Evolutionary conservation across 768 basidiomycete species (phyloP), one percentile per base, ranked within the genome.

Genomic region (Austroboletus festivus): DNA sequence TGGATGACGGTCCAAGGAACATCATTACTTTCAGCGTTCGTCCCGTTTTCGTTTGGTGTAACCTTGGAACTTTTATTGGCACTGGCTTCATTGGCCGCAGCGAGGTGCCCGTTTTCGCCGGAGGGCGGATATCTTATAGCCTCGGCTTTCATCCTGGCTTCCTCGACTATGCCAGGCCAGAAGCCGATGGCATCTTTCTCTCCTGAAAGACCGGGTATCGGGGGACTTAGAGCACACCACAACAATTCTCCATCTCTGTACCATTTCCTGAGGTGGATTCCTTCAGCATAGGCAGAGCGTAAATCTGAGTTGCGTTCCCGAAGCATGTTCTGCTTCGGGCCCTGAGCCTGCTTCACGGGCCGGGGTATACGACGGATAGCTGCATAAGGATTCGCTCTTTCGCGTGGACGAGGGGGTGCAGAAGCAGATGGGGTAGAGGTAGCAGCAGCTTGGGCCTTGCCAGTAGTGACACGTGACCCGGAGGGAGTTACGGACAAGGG

Each of bases 131-230:
- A 60, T 10, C 72, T 71, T 1, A 73, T 54, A 22, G 78, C 62
- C 35, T 71, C 65, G 3, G 73, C 69, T 58, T 76, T 80, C 44
- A 85, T 61, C 47, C 71, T 74, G 15, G 74, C 62, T 48, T 84
- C 79, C 16, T 83, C 75, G 8, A 91, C 76, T 19, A 89, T 57
- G 1, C 78, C 86, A 1, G 89, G 89, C 89, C 89, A 92, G 57
- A 80, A 84, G 21, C 66, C 59, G 53, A 92, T 85, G n/a, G 56
- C 57, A 42, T 75, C 71, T 16, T 69, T 70, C 16, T 68, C 62
- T 1, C 62, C 64, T 4, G 64, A 59, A 1, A 69, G 60, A 1
- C 74, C 73, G 3, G 61, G 54, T 33, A 89, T 82, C 0, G 82
- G 72, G 9, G 70, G 62, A 33, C 71, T 64, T 26, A 90, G 68